phyloP scores from a whole-genome alignment of 2,329 filamentous ascomycete genomes.

The Colletotrichum chrysophilum region DNA sequence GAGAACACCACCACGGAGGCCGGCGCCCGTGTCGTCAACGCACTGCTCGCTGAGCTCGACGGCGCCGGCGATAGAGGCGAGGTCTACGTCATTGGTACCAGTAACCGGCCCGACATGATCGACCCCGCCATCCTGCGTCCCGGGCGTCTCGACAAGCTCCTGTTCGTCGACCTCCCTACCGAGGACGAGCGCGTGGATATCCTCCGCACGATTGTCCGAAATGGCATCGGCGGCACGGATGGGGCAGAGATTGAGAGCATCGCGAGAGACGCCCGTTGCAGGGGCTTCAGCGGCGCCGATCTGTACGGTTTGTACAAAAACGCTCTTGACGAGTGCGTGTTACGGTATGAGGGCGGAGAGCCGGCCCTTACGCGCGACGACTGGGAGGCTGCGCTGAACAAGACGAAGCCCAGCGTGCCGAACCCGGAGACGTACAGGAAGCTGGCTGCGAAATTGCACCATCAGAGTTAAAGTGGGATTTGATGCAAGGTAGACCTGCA shows the following conservation, averaged over 20 bases:
- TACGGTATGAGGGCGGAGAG: conserved; percentile 28
- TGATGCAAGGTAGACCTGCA: neutral
- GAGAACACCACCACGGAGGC: conserved; percentile 82
- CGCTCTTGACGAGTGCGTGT: conserved; percentile 47
- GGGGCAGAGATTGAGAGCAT: conserved; percentile 61
- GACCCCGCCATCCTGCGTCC: conserved; percentile 94
- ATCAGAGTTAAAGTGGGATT: neutral
- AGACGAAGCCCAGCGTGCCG: conserved; percentile 55
- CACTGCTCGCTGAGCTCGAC: conserved; percentile 91
- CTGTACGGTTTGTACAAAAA: conserved; percentile 54
- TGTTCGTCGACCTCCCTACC: conserved; percentile 88
- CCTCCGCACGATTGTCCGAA: conserved; percentile 69
- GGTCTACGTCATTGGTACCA: conserved; percentile 94
- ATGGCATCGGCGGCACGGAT: conserved; percentile 44
- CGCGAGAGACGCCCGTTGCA: conserved; percentile 71
- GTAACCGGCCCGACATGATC: conserved; percentile 95
- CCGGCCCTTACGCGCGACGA: conserved; percentile 44
- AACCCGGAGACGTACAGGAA: conserved; percentile 49
- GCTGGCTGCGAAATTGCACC: conserved; percentile 35
- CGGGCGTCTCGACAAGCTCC: conserved; percentile 83
- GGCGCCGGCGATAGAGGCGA: conserved; percentile 80
- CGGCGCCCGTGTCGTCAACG: conserved; percentile 90
- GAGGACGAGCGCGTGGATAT: conserved; percentile 85
- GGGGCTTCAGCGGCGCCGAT: conserved; percentile 77
- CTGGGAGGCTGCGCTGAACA: conserved; percentile 57